These are phyloP conservation scores for Phoma sp. DNA, from an alignment of 2,329 filamentous ascomycete species.

Conservation along the genomic window DNA sequence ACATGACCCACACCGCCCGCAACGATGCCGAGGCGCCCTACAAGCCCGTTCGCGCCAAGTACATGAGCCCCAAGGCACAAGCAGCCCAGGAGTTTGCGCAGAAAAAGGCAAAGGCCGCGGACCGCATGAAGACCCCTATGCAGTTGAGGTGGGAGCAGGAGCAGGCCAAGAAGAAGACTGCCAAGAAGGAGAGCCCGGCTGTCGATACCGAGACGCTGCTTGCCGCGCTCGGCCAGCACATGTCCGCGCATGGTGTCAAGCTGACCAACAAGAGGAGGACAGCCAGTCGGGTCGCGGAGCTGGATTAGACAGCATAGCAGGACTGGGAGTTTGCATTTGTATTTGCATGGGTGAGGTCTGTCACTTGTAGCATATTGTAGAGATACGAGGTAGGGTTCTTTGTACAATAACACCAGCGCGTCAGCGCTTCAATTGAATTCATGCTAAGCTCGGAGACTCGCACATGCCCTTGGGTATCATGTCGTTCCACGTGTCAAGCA, in stretches of 20 bases:
- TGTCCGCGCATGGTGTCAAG: slow-evolving; percentile 37
- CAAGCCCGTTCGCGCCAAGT: slow-evolving; percentile 10
- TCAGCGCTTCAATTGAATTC: too few relatives aligned
- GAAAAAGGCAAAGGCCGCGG: slow-evolving; percentile 24
- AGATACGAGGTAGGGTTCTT: slow-evolving; percentile 21
- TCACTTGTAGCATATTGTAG: slow-evolving; percentile 29
- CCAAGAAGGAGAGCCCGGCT: slow-evolving; percentile 25
- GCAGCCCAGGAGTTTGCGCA: slow-evolving; percentile 40
- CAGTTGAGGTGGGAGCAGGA: slow-evolving; percentile 44
- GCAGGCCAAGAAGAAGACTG: slow-evolving; percentile 32
- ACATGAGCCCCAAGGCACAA: slow-evolving; percentile 17
- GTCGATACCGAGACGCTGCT: slow-evolving; percentile 48
- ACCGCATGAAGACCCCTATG: slow-evolving; percentile 46
- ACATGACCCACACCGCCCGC: slow-evolving; percentile 72
- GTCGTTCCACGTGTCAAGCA: too few relatives aligned
- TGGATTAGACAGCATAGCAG: slow-evolving; percentile 17
- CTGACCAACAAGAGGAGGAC: slow-evolving; percentile 20
- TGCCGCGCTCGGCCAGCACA: slow-evolving; percentile 52
- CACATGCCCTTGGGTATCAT: not conserved
- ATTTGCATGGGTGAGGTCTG: not conserved
- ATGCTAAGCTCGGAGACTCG: too few relatives aligned
- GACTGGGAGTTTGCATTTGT: not conserved
- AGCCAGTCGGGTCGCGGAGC: slow-evolving; percentile 11
- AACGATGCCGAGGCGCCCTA: slow-evolving; percentile 43
- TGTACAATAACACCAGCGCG: slow-evolving; percentile 18